Evolutionary conservation across 2,329 filamentous ascomycete genomes (phyloP), one percentile per base, ranked within the genome.

Genomic region (Metarhizium robertsii): DNA sequence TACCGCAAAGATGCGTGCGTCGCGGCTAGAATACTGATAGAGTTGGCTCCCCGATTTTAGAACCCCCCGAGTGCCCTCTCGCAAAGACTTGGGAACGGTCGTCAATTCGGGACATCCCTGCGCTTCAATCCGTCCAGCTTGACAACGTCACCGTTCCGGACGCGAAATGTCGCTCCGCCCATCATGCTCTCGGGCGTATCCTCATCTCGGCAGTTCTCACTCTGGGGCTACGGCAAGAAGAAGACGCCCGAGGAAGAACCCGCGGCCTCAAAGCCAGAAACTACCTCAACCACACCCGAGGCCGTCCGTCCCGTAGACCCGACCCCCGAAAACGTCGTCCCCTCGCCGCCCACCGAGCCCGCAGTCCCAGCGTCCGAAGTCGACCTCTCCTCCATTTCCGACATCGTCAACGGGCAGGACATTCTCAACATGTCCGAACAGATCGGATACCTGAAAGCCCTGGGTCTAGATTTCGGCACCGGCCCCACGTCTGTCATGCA

Each of bases 401-500:
- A 69, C 55, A 61, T 71, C 48, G 69, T 71, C 58, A 67, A 72
- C 52, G 67, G 69, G 51, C 65, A 69, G 56, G 72, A 77, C 54
- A 71, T 82, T 54, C 76, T 84, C 58, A 73, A 79, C 59, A 81
- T 90, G 59, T 83, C 87, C 40, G 87, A 92, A 65, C 77, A 83
- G 52, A 81, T 95, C 57, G 94, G 94, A 59, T 96, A 92, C 66
- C 76, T 99, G 57, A 83, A 88, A 62, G 79, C 83, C 6, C 76
- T 97, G 11, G 94, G 94, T 3, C 75, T 99, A 25, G 89, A 97
- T 64, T 97, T 87, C 65, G 91, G 92, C 66, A 92, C 77, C 75
- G 92, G 92, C 16, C 83, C 88, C 5, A 89, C 91, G 0, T 74
- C 85, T 4, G 61, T 83, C 16, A 84, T 94, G 69, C 79, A 96